Percentiles rank a stretch among this genome's conserved stretches.
These are phyloP conservation scores for Neurospora cerealis DNA, from an alignment of 495 filamentous ascomycete genomes.

Conservation along the genomic window DNA sequence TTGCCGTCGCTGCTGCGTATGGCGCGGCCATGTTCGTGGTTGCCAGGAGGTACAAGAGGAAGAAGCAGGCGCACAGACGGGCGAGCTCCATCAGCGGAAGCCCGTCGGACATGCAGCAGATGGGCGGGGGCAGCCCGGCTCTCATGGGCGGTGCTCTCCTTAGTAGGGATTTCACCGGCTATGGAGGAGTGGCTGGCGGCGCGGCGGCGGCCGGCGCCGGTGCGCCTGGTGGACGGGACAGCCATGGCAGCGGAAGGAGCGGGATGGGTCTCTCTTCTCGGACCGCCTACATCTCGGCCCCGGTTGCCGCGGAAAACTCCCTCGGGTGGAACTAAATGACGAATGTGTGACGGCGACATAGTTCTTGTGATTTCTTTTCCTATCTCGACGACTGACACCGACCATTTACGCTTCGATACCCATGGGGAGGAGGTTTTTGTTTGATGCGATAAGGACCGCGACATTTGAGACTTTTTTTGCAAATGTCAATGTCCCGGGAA, in stretches of 20 bases:
- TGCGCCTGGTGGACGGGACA: conserved; percentile 43
- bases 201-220: conserved; percentile 52
- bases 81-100: conserved; percentile 52
- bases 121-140: conserved; percentile 48
- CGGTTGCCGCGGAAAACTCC: conserved; percentile 94
- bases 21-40: conserved; percentile 98
- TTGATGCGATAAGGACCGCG: conserved; percentile 6
- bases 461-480: background rate
- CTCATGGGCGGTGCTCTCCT: conserved; percentile 44
- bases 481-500: background rate
- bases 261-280: conserved; percentile 65
- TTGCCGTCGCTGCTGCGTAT: conserved; percentile 78
- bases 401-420: conserved; percentile 41
- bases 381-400: conserved; percentile 6
- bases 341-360: conserved; percentile 20
- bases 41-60: conserved; percentile 85
- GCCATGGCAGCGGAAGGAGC: conserved; percentile 50
- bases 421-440: conserved; percentile 23
- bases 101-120: conserved; percentile 43
- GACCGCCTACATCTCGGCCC: conserved; percentile 61
- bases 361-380: conserved; percentile 19
- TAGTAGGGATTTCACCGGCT: conserved; percentile 37
- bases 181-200: conserved; percentile 29
- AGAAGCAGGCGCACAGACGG: conserved; percentile 69
- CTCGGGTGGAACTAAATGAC: conserved; percentile 85